These are phyloP conservation scores for Paraphaeosphaeria minitans DNA, from an alignment of 2,329 filamentous ascomycete genomes.

Conservation along the genomic window DNA sequence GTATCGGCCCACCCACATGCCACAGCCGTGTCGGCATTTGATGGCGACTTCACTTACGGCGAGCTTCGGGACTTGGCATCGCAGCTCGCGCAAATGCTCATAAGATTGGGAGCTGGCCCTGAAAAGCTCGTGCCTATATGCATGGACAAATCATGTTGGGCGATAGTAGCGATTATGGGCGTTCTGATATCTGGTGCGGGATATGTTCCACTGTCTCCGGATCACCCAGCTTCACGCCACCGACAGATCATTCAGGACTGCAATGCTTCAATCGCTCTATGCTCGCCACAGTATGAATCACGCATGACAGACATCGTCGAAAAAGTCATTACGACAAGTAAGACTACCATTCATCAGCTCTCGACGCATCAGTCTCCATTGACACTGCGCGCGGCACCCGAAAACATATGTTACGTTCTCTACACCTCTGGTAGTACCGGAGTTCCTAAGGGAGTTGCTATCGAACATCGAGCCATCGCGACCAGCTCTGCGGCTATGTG, in stretches of 20 bases:
- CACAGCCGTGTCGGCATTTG: constrained; percentile 34
- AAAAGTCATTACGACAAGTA: constrained; percentile 27
- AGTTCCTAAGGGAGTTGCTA: constrained; percentile 37
- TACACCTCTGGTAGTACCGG: constrained; percentile 45
- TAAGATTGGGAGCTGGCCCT: constrained; percentile 38
- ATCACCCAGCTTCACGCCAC: constrained; percentile 33
- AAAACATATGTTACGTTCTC: constrained; percentile 35
- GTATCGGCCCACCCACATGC: constrained; percentile 23
- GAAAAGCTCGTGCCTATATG: constrained; percentile 43
- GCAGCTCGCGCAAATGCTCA: constrained; percentile 35
- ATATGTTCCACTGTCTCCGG: constrained; percentile 38
- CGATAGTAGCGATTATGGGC: constrained; percentile 44
- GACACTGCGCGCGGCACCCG: constrained; percentile 22
- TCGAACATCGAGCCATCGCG: constrained; percentile 36
- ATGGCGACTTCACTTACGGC: constrained; percentile 37
- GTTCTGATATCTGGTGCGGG: constrained; percentile 44
- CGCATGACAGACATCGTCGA: constrained; percentile 24
- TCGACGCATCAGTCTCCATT: constrained; percentile 15
- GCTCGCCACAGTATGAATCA: constrained; percentile 29
- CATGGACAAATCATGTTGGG: constrained; percentile 45
- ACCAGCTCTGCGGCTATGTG: constrained; percentile 37
- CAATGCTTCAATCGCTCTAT: constrained; percentile 34
- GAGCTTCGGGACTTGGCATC: constrained; percentile 30
- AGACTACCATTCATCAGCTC: constrained; percentile 22
- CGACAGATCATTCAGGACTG: constrained; percentile 36